phyloP scores from a whole-genome alignment of 305 asterid species.

The Fraxinus xanthoxyloides region DNA sequence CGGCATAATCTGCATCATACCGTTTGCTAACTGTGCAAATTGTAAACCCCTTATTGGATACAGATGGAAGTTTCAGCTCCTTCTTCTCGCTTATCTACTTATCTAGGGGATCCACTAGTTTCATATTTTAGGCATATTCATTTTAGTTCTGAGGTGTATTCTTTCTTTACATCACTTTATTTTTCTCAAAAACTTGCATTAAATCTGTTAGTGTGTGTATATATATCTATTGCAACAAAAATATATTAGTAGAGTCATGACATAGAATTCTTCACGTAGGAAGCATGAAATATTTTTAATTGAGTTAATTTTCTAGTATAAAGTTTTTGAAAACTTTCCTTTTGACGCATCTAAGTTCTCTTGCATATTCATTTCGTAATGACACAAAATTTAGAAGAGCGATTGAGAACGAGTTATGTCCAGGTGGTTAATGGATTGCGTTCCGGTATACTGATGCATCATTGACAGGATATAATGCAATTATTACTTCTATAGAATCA shows the following conservation, averaged over 20 bases:
- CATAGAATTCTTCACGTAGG: neutral
- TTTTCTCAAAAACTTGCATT: neutral
- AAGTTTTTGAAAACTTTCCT: neutral
- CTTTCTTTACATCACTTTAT: neutral
- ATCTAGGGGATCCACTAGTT: neutral
- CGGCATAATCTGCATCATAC: neutral
- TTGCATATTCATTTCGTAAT: neutral
- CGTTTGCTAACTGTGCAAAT: neutral
- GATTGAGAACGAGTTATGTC: neutral
- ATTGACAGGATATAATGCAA: neutral
- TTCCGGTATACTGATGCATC: constrained; percentile 12
- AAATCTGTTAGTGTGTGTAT: neutral
- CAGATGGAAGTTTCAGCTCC: neutral
- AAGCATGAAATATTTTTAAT: neutral
- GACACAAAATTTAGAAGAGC: neutral
- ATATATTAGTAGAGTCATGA: neutral
- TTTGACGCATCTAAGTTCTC: neutral
- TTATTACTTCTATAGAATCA: constrained; percentile 8
- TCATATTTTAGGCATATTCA: neutral
- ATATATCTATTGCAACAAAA: neutral
- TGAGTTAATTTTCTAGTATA: neutral
- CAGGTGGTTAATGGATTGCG: neutral
- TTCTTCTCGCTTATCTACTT: neutral
- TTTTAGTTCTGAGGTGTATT: neutral
- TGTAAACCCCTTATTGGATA: neutral